A percentile compares a stretch with the other conserved stretches of the same genome.
Evolutionary conservation across 257 asterid species (phyloP).

Genomic region (Ligustrum vulgare): DNA sequence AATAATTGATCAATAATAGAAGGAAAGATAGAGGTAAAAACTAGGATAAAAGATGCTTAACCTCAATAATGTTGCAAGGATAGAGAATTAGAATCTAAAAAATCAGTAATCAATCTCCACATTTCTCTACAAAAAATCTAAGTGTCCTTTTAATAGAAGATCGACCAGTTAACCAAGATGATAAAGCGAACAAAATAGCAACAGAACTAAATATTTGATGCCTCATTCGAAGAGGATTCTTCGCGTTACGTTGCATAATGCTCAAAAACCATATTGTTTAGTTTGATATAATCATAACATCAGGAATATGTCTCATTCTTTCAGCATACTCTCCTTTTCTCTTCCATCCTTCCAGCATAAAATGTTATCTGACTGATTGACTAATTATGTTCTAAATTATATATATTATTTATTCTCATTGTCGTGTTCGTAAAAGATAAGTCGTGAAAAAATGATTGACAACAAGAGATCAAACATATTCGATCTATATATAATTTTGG

Average conservation of each 20-base stretch:
- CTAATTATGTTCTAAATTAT: neutral
- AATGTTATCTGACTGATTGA: neutral
- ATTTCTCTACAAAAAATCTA: constrained; percentile 14
- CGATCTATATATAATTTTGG: neutral
- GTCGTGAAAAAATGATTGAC: neutral
- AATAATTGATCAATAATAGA: constrained; percentile 51
- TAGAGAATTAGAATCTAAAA: constrained; percentile 60
- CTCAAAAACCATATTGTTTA: constrained; percentile 13
- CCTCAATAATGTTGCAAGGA: constrained; percentile 55
- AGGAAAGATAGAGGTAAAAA: constrained; percentile 35
- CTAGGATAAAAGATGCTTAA: constrained; percentile 56
- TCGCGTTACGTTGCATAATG: neutral
- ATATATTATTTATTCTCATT: neutral
- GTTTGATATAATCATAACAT: constrained; percentile 6
- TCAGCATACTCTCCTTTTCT: constrained; percentile 12
- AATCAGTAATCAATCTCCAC: constrained; percentile 26
- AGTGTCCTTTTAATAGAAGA: constrained; percentile 10
- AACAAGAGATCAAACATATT: no score
- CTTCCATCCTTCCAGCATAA: constrained; percentile 21
- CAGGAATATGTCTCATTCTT: constrained; percentile 36
- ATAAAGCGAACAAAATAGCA: neutral
- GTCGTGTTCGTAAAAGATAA: neutral
- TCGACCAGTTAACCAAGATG: neutral
- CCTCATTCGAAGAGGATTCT: constrained; percentile 4
- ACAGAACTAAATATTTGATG: neutral